Percentiles rank a stretch among this genome's conserved stretches.
Conservation (phyloP, 164 flowering plant species). For the Macadamia tetraphylla region DNA sequence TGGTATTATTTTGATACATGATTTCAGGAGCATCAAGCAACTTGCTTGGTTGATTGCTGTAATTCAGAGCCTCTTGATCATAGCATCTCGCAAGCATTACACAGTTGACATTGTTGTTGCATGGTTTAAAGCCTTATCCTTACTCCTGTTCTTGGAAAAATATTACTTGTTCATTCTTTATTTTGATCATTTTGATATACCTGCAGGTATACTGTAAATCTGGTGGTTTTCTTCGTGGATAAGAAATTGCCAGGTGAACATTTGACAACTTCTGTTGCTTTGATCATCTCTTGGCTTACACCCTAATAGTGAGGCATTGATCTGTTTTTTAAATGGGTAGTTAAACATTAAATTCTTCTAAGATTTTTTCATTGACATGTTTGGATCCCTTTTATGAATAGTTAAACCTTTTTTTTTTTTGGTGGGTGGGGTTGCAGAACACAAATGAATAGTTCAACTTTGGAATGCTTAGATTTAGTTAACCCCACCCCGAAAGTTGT, state of each 20-base stretch:
- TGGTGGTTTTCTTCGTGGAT: conserved; percentile 84
- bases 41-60: conserved; percentile 74
- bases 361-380: no score
- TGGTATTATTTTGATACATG: conserved; percentile 5
- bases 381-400: no score
- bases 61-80: conserved; percentile 70
- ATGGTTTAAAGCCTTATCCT: conserved; percentile 24
- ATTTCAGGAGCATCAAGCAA: conserved; percentile 62
- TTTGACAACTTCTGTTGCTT: not conserved
- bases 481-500: not conserved
- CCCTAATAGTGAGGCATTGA: not conserved
- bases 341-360: no score
- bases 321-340: not conserved
- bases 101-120: conserved; percentile 57
- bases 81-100: conserved; percentile 97
- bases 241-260: conserved; percentile 69
- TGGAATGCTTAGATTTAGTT: no score
- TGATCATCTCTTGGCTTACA: not conserved
- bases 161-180: not conserved
- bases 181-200: not conserved
- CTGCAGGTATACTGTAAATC: conserved; percentile 86
- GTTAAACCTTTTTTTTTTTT: not conserved
- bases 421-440: no score
- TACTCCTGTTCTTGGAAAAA: not conserved
- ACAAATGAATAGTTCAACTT: no score